These are phyloP conservation scores for Phytopythium aichiense DNA, from an alignment of 352 stramenopile species.

Conservation along the genomic window DNA sequence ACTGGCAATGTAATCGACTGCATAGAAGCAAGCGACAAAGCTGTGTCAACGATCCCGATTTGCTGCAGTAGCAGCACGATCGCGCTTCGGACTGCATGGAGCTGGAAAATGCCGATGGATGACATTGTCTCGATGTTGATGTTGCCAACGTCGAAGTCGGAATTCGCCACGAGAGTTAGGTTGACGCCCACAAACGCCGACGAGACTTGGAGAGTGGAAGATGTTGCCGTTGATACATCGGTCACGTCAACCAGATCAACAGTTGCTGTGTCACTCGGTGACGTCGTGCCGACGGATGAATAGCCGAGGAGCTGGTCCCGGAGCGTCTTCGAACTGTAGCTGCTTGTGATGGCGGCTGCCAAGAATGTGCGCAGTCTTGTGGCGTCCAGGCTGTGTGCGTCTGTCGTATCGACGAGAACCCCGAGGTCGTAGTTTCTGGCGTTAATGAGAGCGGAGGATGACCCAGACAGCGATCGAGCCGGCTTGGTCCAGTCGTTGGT, in stretches of 20 bases:
- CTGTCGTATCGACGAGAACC: conserved; percentile 10
- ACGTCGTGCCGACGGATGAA: neutral
- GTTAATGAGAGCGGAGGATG: conserved; percentile 14
- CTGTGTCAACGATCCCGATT: conserved; percentile 10
- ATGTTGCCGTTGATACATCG: neutral
- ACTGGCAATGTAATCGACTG: conserved; percentile 5
- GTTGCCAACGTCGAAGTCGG: conserved; percentile 8
- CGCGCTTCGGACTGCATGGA: conserved; percentile 13
- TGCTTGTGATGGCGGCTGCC: neutral
- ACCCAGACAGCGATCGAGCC: neutral
- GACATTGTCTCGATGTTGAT: neutral
- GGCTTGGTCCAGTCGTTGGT: conserved; percentile 4
- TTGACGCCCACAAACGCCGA: conserved; percentile 12
- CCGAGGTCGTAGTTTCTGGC: conserved; percentile 12
- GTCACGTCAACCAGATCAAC: neutral
- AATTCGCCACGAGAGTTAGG: conserved; percentile 12
- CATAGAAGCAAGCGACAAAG: neutral
- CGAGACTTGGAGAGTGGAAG: neutral
- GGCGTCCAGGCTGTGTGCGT: neutral
- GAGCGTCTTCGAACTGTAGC: conserved; percentile 4
- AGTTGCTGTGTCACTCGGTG: neutral
- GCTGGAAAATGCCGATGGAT: conserved; percentile 8
- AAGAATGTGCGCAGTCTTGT: conserved; percentile 4
- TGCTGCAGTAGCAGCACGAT: conserved; percentile 18
- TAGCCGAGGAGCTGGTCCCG: conserved; percentile 3